A percentile compares a stretch with the other conserved stretches of the same genome.
phyloP scores from a whole-genome alignment of 139 green algal species.

The Pycnococcus provasolii region DNA sequence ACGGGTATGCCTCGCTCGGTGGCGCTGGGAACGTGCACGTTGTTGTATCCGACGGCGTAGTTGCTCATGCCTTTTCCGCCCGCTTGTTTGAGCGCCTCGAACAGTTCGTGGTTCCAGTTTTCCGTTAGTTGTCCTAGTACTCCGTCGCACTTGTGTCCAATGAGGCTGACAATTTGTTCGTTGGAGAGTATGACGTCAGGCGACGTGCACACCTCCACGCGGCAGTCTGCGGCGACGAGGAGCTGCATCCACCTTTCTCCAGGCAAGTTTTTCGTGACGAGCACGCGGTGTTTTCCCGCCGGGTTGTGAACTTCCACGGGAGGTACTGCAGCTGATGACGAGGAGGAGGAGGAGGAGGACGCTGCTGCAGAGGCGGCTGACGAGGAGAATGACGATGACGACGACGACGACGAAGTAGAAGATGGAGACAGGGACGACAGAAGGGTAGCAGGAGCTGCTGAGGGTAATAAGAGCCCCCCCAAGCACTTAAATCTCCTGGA shows the following conservation, averaged over 20 bases:
- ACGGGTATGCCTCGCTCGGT: slow-evolving; percentile 82
- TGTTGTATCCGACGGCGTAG: slow-evolving; percentile 99
- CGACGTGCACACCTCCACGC: slow-evolving; percentile 43
- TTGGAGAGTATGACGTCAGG: slow-evolving; percentile 75
- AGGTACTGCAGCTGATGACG: background rate
- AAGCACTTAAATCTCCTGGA: background rate
- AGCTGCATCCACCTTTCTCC: slow-evolving; percentile 80
- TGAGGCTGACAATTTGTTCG: slow-evolving; percentile 70
- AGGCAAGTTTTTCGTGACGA: slow-evolving; percentile 93
- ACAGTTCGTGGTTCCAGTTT: slow-evolving; percentile 72
- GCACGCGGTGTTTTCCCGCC: slow-evolving; percentile 60
- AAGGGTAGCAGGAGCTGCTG: slow-evolving; percentile 2
- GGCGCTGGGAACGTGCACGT: slow-evolving; percentile 78
- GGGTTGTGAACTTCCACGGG: slow-evolving; percentile 73
- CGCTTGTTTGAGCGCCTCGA: slow-evolving; percentile 67
- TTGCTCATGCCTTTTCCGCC: slow-evolving; percentile 86
- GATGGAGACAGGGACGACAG: background rate
- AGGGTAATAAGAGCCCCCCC: slow-evolving; percentile 2
- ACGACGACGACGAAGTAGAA: background rate
- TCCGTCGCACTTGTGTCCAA: slow-evolving; percentile 79
- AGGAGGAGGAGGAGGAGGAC: slow-evolving; percentile 15
- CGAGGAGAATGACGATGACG: background rate
- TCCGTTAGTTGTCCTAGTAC: slow-evolving; percentile 91
- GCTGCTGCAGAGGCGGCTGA: background rate
- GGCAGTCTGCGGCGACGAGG: slow-evolving; percentile 50